A percentile compares a stretch with the other conserved stretches of the same genome.
phyloP scores from a whole-genome alignment of 768 basidiomycete species.

The Suillus clintonianus region DNA sequence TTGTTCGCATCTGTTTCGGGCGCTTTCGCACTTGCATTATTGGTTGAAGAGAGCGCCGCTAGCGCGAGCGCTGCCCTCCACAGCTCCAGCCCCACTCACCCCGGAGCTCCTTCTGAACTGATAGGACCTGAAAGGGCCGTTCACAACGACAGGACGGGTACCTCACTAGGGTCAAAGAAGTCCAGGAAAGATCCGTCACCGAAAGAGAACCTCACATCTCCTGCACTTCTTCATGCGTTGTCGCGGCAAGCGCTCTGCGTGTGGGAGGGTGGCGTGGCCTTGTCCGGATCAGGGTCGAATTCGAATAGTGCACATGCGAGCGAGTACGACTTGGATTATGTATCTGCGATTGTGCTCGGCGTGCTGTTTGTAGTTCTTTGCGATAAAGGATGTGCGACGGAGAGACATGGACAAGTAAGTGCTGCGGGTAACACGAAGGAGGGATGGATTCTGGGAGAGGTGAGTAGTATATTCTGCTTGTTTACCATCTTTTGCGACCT shows the following conservation, averaged over 20 bases:
- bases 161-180: neutral
- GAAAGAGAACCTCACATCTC: constrained; percentile 31
- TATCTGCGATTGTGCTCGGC: constrained; percentile 61
- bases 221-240: constrained; percentile 46
- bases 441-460: constrained; percentile 3
- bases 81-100: neutral
- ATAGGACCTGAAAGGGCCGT: neutral
- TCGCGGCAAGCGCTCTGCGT: constrained; percentile 49
- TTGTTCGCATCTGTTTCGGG: constrained; percentile 64
- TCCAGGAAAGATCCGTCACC: constrained; percentile 4
- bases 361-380: constrained; percentile 56
- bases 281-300: neutral
- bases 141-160: neutral
- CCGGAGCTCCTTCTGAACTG: constrained; percentile 17
- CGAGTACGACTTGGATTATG: constrained; percentile 55
- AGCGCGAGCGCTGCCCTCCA: constrained; percentile 5
- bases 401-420: neutral
- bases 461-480: neutral
- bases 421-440: neutral
- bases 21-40: constrained; percentile 60
- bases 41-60: constrained; percentile 27
- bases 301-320: constrained; percentile 16
- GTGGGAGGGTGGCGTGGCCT: constrained; percentile 36
- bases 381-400: constrained; percentile 42
- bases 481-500: neutral